Evolutionary conservation across 2,329 filamentous ascomycete species (phyloP).

Genomic region (Gaeumannomyces tritici): DNA sequence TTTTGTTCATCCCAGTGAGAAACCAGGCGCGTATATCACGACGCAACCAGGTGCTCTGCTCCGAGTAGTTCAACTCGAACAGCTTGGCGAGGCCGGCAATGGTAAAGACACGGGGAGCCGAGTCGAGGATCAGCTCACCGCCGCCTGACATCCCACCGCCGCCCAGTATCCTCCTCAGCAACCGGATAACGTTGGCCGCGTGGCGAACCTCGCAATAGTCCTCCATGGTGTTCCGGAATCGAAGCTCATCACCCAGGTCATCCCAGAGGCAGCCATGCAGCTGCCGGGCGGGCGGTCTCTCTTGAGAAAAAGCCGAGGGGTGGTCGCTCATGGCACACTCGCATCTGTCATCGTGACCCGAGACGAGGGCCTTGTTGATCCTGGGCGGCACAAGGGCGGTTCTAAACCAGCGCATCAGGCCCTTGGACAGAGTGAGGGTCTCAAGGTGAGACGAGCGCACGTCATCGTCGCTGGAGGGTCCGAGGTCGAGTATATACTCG

Average conservation of each 20-base stretch:
- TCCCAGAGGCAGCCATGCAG: neutral
- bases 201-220: conserved; percentile 60
- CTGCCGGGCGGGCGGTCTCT: too few relatives aligned
- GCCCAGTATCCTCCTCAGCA: conserved; percentile 42
- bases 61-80: conserved; percentile 35
- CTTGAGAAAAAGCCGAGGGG: too few relatives aligned
- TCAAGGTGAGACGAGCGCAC: conserved; percentile 10
- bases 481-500: conserved; percentile 13
- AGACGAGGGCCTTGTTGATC: neutral
- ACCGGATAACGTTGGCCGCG: conserved; percentile 50
- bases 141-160: conserved; percentile 30
- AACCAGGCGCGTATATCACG: conserved; percentile 50
- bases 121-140: conserved; percentile 46
- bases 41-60: conserved; percentile 27
- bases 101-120: conserved; percentile 57
- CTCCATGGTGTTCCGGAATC: conserved; percentile 18
- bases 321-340: neutral
- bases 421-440: conserved; percentile 10
- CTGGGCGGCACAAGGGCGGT: neutral
- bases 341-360: conserved; percentile 32
- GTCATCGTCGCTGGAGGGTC: conserved; percentile 9
- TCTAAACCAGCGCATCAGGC: conserved; percentile 10
- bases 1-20: conserved; percentile 38
- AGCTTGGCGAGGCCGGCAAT: conserved; percentile 52
- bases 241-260: neutral